These are phyloP conservation scores for Alternaria sp. DNA, from an alignment of 2,329 filamentous ascomycete genomes.

Conservation along the genomic window DNA sequence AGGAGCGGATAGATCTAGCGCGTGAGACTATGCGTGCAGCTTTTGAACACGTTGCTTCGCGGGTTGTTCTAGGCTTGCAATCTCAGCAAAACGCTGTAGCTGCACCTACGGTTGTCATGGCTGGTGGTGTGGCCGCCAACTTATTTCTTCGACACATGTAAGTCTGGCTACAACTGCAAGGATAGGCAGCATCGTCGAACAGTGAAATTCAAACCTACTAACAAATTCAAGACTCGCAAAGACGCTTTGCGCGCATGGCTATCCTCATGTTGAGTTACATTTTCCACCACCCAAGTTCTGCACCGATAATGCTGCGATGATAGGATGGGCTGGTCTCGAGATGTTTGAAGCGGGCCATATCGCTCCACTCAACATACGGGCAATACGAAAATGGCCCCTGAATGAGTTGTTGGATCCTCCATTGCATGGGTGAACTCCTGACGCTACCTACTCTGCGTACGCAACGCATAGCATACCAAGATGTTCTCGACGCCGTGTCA, in stretches of 20 bases:
- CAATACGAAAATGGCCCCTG: constrained; percentile 51
- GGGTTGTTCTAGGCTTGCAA: constrained; percentile 75
- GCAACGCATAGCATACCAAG: background rate
- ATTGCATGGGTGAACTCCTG: constrained; percentile 23
- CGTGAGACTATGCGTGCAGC: constrained; percentile 77
- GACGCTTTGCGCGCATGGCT: constrained; percentile 74
- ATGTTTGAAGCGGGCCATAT: constrained; percentile 81
- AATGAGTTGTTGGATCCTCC: constrained; percentile 43
- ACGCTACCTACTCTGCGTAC: background rate
- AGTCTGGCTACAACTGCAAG: constrained; percentile 16
- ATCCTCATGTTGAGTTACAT: constrained; percentile 66
- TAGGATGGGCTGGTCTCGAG: constrained; percentile 90
- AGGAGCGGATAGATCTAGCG: constrained; percentile 74
- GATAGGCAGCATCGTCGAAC: background rate
- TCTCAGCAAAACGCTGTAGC: constrained; percentile 18
- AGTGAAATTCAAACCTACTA: constrained; percentile 13
- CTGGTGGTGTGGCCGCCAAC: constrained; percentile 91
- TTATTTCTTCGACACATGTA: constrained; percentile 74
- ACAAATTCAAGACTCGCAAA: constrained; percentile 51
- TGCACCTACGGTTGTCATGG: constrained; percentile 73
- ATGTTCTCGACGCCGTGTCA: background rate
- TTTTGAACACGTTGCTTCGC: constrained; percentile 85
- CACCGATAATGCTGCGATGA: constrained; percentile 98
- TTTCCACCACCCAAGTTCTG: constrained; percentile 82
- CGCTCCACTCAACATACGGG: constrained; percentile 41